Conservation (phyloP, 192 early-diverging fungal genomes). For the Gamsiella multidivaricata region DNA sequence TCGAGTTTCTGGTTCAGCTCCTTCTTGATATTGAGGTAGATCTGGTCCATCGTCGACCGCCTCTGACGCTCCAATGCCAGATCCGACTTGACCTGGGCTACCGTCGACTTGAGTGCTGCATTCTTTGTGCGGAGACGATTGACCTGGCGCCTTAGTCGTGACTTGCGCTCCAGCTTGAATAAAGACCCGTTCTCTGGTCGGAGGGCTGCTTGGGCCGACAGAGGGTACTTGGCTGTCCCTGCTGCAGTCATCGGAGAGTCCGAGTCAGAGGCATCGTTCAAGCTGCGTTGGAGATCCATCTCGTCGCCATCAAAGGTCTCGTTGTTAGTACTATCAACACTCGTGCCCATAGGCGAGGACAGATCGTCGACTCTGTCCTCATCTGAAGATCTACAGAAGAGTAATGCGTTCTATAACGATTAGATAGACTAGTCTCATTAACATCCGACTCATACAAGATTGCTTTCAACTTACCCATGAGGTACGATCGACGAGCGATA, state of each 20-base stretch:
- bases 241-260: conserved; percentile 8
- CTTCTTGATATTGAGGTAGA: conserved; percentile 27
- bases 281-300: conserved; percentile 20
- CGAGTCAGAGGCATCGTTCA: conserved; percentile 7
- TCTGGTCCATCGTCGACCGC: conserved; percentile 27
- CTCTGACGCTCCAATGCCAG: conserved; percentile 33
- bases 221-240: neutral
- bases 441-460: conserved; percentile 6
- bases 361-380: neutral
- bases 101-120: conserved; percentile 10
- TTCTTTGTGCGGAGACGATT: conserved; percentile 37
- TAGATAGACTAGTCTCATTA: too few relatives aligned
- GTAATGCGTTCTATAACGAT: too few relatives aligned
- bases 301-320: conserved; percentile 35
- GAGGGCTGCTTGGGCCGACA: neutral
- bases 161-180: conserved; percentile 16
- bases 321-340: conserved; percentile 23
- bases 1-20: conserved; percentile 36
- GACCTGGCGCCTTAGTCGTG: conserved; percentile 10
- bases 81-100: conserved; percentile 28
- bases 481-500: neutral
- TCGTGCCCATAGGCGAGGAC: conserved; percentile 21
- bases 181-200: neutral
- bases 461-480: neutral
- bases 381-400: neutral